Evolutionary conservation across 2,329 filamentous ascomycete species (phyloP).

Genomic region (Cladosporium sp.): DNA sequence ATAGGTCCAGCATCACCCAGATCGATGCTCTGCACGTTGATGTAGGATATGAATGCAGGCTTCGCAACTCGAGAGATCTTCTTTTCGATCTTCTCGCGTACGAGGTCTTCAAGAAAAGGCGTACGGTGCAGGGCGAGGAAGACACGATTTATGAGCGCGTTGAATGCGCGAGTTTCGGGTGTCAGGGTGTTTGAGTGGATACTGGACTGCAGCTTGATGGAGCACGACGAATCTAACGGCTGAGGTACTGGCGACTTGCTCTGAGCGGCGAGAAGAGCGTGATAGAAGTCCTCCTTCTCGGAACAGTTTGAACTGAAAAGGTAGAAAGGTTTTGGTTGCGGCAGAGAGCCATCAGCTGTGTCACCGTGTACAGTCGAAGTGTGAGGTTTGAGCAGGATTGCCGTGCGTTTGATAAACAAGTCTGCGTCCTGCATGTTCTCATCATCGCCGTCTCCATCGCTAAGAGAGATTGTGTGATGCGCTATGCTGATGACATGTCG

Average conservation of each 20-base stretch:
- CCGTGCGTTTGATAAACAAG: slow-evolving; percentile 80
- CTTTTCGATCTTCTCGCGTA: slow-evolving; percentile 86
- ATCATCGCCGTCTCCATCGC: slow-evolving; percentile 58
- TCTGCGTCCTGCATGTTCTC: slow-evolving; percentile 78
- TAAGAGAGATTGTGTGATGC: slow-evolving; percentile 82
- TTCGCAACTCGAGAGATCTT: slow-evolving; percentile 94
- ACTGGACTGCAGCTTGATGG: slow-evolving; percentile 85
- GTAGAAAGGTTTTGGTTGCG: slow-evolving; percentile 74
- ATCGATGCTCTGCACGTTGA: slow-evolving; percentile 79
- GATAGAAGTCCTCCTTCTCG: slow-evolving; percentile 98
- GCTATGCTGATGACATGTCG: slow-evolving; percentile 92
- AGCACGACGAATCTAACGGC: slow-evolving; percentile 78
- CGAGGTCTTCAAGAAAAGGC: slow-evolving; percentile 72
- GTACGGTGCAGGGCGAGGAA: slow-evolving; percentile 90
- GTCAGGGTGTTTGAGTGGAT: slow-evolving; percentile 84
- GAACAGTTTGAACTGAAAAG: slow-evolving; percentile 94
- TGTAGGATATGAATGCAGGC: slow-evolving; percentile 82
- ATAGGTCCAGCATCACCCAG: slow-evolving; percentile 85
- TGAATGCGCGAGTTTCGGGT: slow-evolving; percentile 87
- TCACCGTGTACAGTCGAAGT: slow-evolving; percentile 8
- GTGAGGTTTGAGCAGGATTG: slow-evolving; percentile 34
- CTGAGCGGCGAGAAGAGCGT: slow-evolving; percentile 76
- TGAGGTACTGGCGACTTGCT: slow-evolving; percentile 68
- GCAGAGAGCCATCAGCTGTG: not conserved
- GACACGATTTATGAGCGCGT: slow-evolving; percentile 82